A percentile compares a stretch with the other conserved stretches of the same genome.
phyloP scores from a whole-genome alignment of 2,329 filamentous ascomycete genomes.

The Thelonectria rubi region DNA sequence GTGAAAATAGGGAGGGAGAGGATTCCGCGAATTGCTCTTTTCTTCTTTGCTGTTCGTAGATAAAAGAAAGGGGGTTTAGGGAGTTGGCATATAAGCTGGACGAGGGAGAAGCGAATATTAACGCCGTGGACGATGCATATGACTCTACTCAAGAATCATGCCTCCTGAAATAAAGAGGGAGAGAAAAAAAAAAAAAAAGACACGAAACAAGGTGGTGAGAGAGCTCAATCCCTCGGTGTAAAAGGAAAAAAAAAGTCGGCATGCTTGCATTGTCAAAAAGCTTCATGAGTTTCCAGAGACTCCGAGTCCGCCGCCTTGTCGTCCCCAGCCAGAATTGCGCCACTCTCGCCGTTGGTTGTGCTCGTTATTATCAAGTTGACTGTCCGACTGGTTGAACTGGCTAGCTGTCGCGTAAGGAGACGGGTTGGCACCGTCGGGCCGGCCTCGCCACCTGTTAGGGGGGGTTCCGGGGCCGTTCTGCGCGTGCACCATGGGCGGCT shows the following conservation, averaged over 20 bases:
- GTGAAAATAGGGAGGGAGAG: slow-evolving; percentile 26
- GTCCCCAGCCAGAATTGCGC: slow-evolving; percentile 65
- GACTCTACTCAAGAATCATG: slow-evolving; percentile 47
- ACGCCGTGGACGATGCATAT: slow-evolving; percentile 52
- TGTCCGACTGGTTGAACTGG: slow-evolving; percentile 57
- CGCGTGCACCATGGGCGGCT: slow-evolving; percentile 57
- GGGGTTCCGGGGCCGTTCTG: slow-evolving; percentile 57
- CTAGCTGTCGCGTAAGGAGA: slow-evolving; percentile 51
- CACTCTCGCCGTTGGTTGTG: slow-evolving; percentile 61
- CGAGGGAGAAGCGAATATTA: slow-evolving; percentile 41
- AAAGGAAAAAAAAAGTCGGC: slow-evolving; percentile 22
- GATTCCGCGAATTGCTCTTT: slow-evolving; percentile 31
- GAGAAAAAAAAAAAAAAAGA: slow-evolving; percentile 29
- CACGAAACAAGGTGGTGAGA: slow-evolving; percentile 30
- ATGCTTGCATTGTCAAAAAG: slow-evolving; percentile 27
- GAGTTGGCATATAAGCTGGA: slow-evolving; percentile 17
- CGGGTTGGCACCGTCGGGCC: slow-evolving; percentile 54
- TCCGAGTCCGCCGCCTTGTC: slow-evolving; percentile 60
- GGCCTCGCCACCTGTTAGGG: slow-evolving; percentile 58
- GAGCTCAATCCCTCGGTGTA: slow-evolving; percentile 22
- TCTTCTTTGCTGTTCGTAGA: slow-evolving; percentile 21
- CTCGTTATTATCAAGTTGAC: slow-evolving; percentile 51
- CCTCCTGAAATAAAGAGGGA: slow-evolving; percentile 34
- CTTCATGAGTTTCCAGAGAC: slow-evolving; percentile 56
- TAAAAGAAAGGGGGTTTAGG: slow-evolving; percentile 8